Base-by-base conservation (phyloP, 768 basidiomycete species). In the Daedaleopsis sinensis region DNA sequence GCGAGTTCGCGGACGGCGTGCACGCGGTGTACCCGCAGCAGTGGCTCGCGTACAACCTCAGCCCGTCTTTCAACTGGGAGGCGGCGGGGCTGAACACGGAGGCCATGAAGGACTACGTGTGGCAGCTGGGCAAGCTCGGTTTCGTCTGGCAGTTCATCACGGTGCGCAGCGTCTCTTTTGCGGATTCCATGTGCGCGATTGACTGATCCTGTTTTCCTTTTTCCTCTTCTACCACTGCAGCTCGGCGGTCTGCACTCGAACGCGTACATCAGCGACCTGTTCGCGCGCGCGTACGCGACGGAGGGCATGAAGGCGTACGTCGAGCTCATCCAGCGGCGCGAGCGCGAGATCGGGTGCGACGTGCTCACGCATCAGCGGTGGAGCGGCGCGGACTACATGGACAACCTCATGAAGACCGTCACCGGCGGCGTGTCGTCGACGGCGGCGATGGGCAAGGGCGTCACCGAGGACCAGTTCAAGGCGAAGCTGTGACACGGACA, bases 141-240 rank as follows among this genome's bases (percentile, higher is more conserved):
- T 98, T 98, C 76, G 89, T 95, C 68, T 98, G 96, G 95, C 96
- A 98, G 75, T 98, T 99, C 80, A 97, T 98, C 76, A 97, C 96
- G 67, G 93, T 95, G 54, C 69, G 91, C 73, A 23, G n/a, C 21
- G 27, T 39, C 49, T 5, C 42, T 15, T 6, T 49, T 24, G 19
- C 13, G 0, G 5, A 11, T 49, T 5, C 12, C 21, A 9, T 49
- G 21, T 23, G 9, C 27, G 9, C 42, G 13, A n/a, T 16, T 13
- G 12, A 42, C 19, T n/a, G 4, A 5, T 2, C 32, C 55, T 44
- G 36, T 16, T 4, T 58, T 13, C 46, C 27, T 32, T 27, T 19
- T 58, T 16, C 51, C 27, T 16, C 39, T 18, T 56, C 42, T 35
- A 23, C 19, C 67, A 32, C 8, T 15, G 2, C 71, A 97, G 95